phyloP scores from a whole-genome alignment of 140 eudicot species.

The Artemisia princeps region DNA sequence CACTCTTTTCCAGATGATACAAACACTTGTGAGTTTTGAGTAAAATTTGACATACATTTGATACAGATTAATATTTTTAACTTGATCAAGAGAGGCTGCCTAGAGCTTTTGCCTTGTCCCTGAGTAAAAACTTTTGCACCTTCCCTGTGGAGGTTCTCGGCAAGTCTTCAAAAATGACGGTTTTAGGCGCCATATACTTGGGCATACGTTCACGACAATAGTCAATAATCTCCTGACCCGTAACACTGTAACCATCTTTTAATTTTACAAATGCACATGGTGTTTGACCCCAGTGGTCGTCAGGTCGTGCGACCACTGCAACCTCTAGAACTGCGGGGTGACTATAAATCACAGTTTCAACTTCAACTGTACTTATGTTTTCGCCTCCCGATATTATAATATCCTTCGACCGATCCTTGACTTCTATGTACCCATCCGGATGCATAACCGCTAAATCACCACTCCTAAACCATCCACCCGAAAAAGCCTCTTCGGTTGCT shows the following conservation, averaged over 20 bases:
- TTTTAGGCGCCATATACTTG: conserved; percentile 69
- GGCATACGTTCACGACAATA: conserved; percentile 59
- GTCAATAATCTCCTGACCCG: conserved; percentile 36
- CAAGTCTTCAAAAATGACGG: conserved; percentile 52
- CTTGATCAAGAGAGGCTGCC: conserved; percentile 37
- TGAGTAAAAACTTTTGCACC: conserved; percentile 55
- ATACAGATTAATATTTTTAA: neutral
- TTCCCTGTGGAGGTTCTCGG: conserved; percentile 73
- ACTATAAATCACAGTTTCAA: conserved; percentile 54
- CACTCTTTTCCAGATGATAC: too few relatives aligned
- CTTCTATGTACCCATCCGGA: conserved; percentile 51
- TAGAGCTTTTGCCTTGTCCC: conserved; percentile 53
- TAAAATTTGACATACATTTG: neutral
- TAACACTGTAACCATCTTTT: conserved; percentile 42
- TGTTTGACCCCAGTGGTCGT: conserved; percentile 79
- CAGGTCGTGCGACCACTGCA: conserved; percentile 72
- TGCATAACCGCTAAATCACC: conserved; percentile 75
- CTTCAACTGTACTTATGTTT: conserved; percentile 62
- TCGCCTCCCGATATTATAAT: conserved; percentile 72
- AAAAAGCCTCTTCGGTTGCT: conserved; percentile 56
- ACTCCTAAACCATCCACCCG: conserved; percentile 62
- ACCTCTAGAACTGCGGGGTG: conserved; percentile 76
- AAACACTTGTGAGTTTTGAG: too few relatives aligned
- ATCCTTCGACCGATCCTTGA: conserved; percentile 71
- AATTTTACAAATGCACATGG: conserved; percentile 71